These are phyloP conservation scores for Fraxinus sp. DNA, from an alignment of 305 asterid genomes.

Conservation along the genomic window DNA sequence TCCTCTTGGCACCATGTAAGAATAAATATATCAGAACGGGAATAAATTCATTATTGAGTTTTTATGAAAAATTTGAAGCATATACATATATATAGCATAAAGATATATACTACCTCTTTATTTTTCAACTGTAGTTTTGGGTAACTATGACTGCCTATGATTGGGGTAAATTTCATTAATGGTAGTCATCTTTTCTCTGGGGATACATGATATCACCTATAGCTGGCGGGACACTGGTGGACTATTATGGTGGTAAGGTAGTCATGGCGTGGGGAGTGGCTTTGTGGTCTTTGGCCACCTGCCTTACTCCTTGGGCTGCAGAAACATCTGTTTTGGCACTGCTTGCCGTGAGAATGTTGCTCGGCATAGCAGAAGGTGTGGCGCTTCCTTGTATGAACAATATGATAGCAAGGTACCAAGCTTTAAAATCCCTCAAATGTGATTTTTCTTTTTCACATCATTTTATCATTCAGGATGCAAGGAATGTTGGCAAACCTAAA, in stretches of 20 bases:
- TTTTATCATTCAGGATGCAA: not conserved
- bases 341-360: constrained; percentile 74
- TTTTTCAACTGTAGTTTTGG: not conserved
- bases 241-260: constrained; percentile 82
- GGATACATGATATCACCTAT: constrained; percentile 95
- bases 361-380: constrained; percentile 94
- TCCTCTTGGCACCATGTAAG: not conserved
- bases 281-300: constrained; percentile 93
- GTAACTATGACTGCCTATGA: constrained; percentile 31
- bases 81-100: not conserved
- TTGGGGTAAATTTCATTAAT: constrained; percentile 53
- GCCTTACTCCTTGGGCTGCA: constrained; percentile 93
- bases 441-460: not conserved
- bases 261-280: constrained; percentile 98
- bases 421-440: not conserved
- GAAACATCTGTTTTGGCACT: constrained; percentile 65
- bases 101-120: constrained; percentile 13
- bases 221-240: constrained; percentile 93
- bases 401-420: constrained; percentile 73
- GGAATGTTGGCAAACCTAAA: constrained; percentile 5
- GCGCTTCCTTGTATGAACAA: constrained; percentile 99
- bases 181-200: constrained; percentile 99
- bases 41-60: not conserved
- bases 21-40: not conserved
- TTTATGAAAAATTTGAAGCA: not conserved